A percentile compares a stretch with the other conserved stretches of the same genome.
phyloP scores from a whole-genome alignment of 345 rosid species.

The Acer yangbiense region DNA sequence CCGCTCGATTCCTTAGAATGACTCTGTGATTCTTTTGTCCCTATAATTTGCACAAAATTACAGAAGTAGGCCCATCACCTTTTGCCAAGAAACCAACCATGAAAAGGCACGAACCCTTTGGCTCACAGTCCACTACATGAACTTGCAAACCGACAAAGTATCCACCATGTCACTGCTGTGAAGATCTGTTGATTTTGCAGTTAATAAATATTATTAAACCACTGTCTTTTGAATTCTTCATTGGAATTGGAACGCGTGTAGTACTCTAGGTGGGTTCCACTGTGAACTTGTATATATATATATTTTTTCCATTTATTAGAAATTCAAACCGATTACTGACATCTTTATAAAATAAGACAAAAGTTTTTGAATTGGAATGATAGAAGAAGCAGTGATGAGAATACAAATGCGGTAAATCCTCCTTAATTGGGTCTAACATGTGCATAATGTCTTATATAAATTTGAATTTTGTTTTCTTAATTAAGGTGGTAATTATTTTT shows the following conservation, averaged over 20 bases:
- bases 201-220: background rate
- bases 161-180: slow-evolving; percentile 17
- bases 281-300: background rate
- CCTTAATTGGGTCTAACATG: background rate
- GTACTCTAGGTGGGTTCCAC: background rate
- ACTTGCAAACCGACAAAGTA: slow-evolving; percentile 34
- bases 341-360: slow-evolving; percentile 3
- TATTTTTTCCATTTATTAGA: background rate
- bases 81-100: slow-evolving; percentile 14
- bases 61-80: slow-evolving; percentile 11
- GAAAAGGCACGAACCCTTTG: slow-evolving; percentile 32
- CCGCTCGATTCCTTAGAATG: slow-evolving; percentile 32
- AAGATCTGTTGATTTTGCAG: slow-evolving; percentile 13
- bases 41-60: background rate
- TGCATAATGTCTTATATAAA: background rate
- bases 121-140: background rate
- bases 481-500: background rate
- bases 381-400: background rate
- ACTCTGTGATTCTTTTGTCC: background rate
- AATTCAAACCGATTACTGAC: background rate
- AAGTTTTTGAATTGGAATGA: background rate
- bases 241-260: background rate
- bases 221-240: background rate
- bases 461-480: background rate
- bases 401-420: background rate